phyloP scores from a whole-genome alignment of 1,139 yeast genomes.

The Taphrina betulina region DNA sequence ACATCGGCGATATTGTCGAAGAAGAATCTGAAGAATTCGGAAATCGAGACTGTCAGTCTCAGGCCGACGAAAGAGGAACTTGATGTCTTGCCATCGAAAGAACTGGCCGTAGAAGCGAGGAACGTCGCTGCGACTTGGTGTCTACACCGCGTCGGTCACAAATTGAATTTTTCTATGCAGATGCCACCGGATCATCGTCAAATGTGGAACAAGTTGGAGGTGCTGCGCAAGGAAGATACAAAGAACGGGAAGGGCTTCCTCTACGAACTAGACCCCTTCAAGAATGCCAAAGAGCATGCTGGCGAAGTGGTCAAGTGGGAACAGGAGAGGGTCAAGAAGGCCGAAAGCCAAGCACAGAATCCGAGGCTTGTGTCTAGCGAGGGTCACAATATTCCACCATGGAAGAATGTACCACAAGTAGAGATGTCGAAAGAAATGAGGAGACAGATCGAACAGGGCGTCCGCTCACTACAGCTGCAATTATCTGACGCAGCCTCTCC shows the following conservation, averaged over 20 bases:
- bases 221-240: constrained; percentile 51
- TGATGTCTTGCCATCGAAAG: constrained; percentile 58
- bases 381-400: constrained; percentile 32
- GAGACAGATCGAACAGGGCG: constrained; percentile 41
- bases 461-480: constrained; percentile 35
- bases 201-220: constrained; percentile 73
- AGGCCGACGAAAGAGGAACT: constrained; percentile 54
- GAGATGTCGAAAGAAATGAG: constrained; percentile 45
- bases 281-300: constrained; percentile 53
- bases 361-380: constrained; percentile 32
- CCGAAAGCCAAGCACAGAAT: constrained; percentile 26
- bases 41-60: constrained; percentile 59
- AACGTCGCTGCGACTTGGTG: constrained; percentile 89
- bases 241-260: constrained; percentile 51
- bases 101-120: constrained; percentile 83
- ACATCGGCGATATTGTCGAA: constrained; percentile 58
- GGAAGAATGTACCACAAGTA: constrained; percentile 37
- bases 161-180: constrained; percentile 59
- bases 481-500: not conserved
- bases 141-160: constrained; percentile 71
- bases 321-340: constrained; percentile 37
- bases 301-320: constrained; percentile 38
- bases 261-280: constrained; percentile 67
- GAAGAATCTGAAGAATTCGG: constrained; percentile 79
- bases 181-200: constrained; percentile 78